Conservation (phyloP, 202 grass and related monocot species). For the Zizania palustris region DNA sequence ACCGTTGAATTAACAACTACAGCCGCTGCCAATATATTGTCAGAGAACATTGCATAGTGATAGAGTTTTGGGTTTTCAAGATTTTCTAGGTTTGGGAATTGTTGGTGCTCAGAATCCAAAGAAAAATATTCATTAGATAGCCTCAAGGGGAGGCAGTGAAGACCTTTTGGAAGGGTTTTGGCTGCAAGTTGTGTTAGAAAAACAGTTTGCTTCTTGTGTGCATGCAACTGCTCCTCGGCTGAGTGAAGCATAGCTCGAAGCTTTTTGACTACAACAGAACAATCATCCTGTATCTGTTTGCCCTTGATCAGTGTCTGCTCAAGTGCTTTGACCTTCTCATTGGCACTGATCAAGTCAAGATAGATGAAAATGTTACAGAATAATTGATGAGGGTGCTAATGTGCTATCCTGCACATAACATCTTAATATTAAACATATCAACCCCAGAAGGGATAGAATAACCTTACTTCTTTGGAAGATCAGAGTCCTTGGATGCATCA, state of each 20-base stretch:
- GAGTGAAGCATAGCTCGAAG: constrained; percentile 73
- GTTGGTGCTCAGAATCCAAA: constrained; percentile 41
- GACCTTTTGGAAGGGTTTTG: constrained; percentile 81
- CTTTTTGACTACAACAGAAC: constrained; percentile 61
- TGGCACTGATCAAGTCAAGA: constrained; percentile 51
- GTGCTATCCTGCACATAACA: neutral
- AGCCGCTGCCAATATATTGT: constrained; percentile 78
- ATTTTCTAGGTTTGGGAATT: constrained; percentile 61
- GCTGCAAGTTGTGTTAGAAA: constrained; percentile 83
- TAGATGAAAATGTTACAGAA: constrained; percentile 41
- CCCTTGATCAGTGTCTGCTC: constrained; percentile 62
- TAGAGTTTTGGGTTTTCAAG: constrained; percentile 62
- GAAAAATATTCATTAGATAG: constrained; percentile 69
- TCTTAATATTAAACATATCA: constrained; percentile 9
- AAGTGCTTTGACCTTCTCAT: constrained; percentile 72
- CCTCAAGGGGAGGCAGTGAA: constrained; percentile 76
- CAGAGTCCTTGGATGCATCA: constrained; percentile 68
- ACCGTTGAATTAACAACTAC: constrained; percentile 87
- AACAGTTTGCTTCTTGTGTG: constrained; percentile 63
- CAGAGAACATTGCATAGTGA: constrained; percentile 85
- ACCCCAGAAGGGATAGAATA: neutral
- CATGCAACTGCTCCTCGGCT: constrained; percentile 61
- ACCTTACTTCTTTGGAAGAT: constrained; percentile 63
- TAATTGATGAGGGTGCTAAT: neutral
- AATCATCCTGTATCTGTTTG: constrained; percentile 68